Evolutionary conservation across 331 rosid species (phyloP).

Genomic region (Ulmus americana): DNA sequence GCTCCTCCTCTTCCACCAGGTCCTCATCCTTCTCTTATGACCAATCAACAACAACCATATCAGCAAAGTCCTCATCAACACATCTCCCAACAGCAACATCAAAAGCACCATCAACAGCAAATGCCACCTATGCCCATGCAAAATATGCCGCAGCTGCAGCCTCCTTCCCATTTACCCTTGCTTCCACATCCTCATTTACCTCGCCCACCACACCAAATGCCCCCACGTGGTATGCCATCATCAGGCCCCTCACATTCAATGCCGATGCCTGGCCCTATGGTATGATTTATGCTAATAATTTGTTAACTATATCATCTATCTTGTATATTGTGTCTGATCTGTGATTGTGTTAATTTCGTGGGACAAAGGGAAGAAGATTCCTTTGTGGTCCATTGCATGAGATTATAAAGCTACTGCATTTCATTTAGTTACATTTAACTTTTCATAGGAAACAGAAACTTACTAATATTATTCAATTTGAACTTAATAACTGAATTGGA

Average conservation of each 20-base stretch:
- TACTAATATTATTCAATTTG: too few species aligned
- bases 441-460: too few species aligned
- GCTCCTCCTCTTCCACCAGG: slow-evolving; percentile 99
- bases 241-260: slow-evolving; percentile 53
- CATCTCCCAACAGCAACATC: slow-evolving; percentile 63
- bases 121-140: slow-evolving; percentile 69
- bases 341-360: neutral
- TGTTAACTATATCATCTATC: neutral
- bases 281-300: slow-evolving; percentile 23
- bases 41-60: slow-evolving; percentile 77
- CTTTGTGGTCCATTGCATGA: neutral
- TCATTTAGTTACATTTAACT: too few species aligned
- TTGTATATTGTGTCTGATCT: neutral
- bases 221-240: slow-evolving; percentile 67
- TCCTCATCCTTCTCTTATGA: slow-evolving; percentile 94
- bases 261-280: slow-evolving; percentile 83
- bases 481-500: too few species aligned
- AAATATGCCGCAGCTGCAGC: slow-evolving; percentile 78
- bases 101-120: slow-evolving; percentile 64
- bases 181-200: slow-evolving; percentile 76
- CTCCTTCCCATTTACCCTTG: slow-evolving; percentile 80
- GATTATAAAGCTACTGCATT: too few species aligned
- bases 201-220: slow-evolving; percentile 85
- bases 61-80: slow-evolving; percentile 76
- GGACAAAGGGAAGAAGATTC: neutral